Evolutionary conservation across 768 basidiomycete genomes (phyloP).

Genomic region (Hericium coralloides): DNA sequence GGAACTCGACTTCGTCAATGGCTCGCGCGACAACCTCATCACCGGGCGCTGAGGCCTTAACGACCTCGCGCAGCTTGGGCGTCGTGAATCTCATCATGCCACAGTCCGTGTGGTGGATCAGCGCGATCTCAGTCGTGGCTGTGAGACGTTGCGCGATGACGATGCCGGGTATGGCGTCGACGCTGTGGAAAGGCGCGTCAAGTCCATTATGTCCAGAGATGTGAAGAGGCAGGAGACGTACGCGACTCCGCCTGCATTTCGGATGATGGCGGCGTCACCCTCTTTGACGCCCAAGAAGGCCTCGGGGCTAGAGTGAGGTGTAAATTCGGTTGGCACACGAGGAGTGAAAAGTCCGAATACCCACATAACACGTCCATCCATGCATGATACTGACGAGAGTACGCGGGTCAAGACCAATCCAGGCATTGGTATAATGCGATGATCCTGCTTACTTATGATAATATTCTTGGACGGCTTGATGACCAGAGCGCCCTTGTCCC

Average conservation of each 20-base stretch:
- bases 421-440: slow-evolving; percentile 2
- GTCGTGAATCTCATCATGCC: slow-evolving; percentile 63
- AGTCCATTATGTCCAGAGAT: background rate
- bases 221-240: slow-evolving; percentile 22
- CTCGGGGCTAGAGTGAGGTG: slow-evolving; percentile 33
- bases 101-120: slow-evolving; percentile 67
- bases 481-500: slow-evolving; percentile 31
- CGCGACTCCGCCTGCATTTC: slow-evolving; percentile 66
- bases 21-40: slow-evolving; percentile 15
- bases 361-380: slow-evolving; percentile 68
- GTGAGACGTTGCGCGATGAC: slow-evolving; percentile 67
- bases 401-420: background rate
- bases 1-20: slow-evolving; percentile 43
- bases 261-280: slow-evolving; percentile 65
- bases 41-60: slow-evolving; percentile 34
- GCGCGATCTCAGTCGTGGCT: slow-evolving; percentile 57
- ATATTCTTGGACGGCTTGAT: slow-evolving; percentile 35
- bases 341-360: slow-evolving; percentile 6
- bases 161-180: slow-evolving; percentile 57
- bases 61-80: slow-evolving; percentile 36
- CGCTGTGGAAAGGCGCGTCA: slow-evolving; percentile 23
- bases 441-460: slow-evolving; percentile 28
- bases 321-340: background rate
- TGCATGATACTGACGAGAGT: slow-evolving; percentile 51
- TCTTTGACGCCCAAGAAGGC: slow-evolving; percentile 51